These are phyloP conservation scores for Chenopodium formosanum DNA, from an alignment of 148 eudicot genomes.

Conservation along the genomic window DNA sequence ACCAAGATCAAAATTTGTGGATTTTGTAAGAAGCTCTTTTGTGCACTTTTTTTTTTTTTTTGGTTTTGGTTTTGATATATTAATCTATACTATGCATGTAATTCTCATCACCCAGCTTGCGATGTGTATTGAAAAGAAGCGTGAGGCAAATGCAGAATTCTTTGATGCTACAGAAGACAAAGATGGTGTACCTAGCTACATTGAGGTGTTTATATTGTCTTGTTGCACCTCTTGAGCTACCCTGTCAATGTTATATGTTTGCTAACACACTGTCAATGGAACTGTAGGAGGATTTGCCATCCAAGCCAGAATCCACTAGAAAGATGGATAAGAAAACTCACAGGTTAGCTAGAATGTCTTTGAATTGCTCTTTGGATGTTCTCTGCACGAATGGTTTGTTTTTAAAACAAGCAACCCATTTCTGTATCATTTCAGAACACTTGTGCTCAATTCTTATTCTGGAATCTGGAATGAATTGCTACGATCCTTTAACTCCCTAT, in stretches of 20 bases:
- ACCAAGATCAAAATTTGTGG: background rate
- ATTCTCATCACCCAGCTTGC: conserved; percentile 49
- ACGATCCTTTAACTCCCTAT: background rate
- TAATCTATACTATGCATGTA: background rate
- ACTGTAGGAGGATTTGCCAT: conserved; percentile 43
- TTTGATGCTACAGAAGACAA: conserved; percentile 43
- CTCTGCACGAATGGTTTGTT: background rate
- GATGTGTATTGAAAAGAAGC: conserved; percentile 79
- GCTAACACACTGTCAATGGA: conserved; percentile 9
- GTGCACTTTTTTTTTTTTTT: background rate
- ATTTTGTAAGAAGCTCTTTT: conserved; percentile 1
- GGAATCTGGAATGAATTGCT: conserved; percentile 6
- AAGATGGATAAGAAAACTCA: conserved; percentile 30
- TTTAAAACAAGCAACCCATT: too few relatives aligned
- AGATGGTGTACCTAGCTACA: conserved; percentile 35
- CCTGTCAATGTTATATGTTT: conserved; percentile 3
- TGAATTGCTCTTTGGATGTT: conserved; percentile 7
- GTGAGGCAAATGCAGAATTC: conserved; percentile 44
- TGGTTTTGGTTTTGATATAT: too few relatives aligned
- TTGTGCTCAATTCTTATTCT: background rate
- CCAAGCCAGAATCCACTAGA: conserved; percentile 18
- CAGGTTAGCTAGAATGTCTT: conserved; percentile 59
- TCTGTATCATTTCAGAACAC: background rate
- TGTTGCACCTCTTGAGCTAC: background rate
- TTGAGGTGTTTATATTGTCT: conserved; percentile 29